These are phyloP conservation scores for Colletotrichum gigasporum DNA, from an alignment of 2,329 filamentous ascomycete genomes.

Conservation along the genomic window DNA sequence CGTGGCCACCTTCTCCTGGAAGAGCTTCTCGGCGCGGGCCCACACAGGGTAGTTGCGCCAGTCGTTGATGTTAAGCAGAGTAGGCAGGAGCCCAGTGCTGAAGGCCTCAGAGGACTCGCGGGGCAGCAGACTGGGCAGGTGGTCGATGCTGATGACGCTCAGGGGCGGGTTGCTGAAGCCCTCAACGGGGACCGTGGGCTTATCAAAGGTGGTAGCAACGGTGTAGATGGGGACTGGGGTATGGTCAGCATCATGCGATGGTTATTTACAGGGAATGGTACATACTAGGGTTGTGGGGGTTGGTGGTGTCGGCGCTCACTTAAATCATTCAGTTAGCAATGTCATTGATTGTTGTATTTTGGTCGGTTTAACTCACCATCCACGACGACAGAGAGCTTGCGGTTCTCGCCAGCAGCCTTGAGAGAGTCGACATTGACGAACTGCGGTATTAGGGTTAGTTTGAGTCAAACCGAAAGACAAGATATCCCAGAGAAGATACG, in stretches of 20 bases:
- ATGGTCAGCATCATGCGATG: conserved; percentile 8
- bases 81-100: conserved; percentile 80
- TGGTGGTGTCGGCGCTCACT: conserved; percentile 80
- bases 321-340: no score
- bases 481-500: background rate
- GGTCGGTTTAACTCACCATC: no score
- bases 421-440: conserved; percentile 81
- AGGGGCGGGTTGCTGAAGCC: conserved; percentile 68
- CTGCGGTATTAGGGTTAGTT: conserved; percentile 54
- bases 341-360: no score
- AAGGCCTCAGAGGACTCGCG: conserved; percentile 90
- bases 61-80: conserved; percentile 80
- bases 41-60: conserved; percentile 80
- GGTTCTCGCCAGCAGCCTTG: conserved; percentile 68
- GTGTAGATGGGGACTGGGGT: conserved; percentile 79
- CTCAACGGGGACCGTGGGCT: conserved; percentile 83
- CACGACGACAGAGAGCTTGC: conserved; percentile 83
- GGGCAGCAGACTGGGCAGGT: conserved; percentile 83
- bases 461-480: background rate
- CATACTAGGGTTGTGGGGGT: conserved; percentile 65
- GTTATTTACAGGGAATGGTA: background rate
- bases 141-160: conserved; percentile 88
- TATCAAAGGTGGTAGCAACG: conserved; percentile 85
- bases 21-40: conserved; percentile 84
- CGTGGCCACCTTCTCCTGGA: conserved; percentile 78